These are phyloP conservation scores for Penicillium bialowiezense DNA, from an alignment of 495 filamentous ascomycete species.

Conservation along the genomic window DNA sequence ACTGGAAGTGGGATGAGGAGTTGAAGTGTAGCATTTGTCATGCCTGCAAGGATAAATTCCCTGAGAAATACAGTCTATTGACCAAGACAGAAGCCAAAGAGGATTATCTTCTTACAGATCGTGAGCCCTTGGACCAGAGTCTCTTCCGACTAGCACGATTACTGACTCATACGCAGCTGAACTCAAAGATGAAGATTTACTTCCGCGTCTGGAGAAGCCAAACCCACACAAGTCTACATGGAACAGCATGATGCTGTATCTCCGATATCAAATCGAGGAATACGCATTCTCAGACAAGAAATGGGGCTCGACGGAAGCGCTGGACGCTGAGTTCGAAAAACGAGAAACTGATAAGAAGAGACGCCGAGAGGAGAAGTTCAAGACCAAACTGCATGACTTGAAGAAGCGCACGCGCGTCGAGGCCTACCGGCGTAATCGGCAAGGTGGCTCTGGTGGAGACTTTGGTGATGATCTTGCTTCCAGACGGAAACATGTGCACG, in stretches of 20 bases:
- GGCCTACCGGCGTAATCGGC: constrained; percentile 69
- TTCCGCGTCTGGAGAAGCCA: constrained; percentile 83
- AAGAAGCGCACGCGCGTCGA: constrained; percentile 94
- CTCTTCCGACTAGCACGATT: background rate
- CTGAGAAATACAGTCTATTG: constrained; percentile 88
- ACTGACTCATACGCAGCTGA: constrained; percentile 56
- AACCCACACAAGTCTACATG: constrained; percentile 95
- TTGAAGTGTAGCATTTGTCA: constrained; percentile 70
- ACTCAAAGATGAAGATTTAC: constrained; percentile 75
- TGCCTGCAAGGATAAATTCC: constrained; percentile 78
- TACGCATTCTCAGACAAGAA: constrained; percentile 79
- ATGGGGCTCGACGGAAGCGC: constrained; percentile 80
- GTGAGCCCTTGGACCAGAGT: constrained; percentile 43
- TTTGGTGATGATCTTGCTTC: constrained; percentile 75
- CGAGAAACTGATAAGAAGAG: constrained; percentile 79
- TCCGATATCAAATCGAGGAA: constrained; percentile 90
- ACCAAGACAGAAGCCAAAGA: constrained; percentile 96
- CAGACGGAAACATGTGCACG: constrained; percentile 77
- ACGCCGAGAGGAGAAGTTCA: constrained; percentile 89
- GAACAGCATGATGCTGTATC: constrained; percentile 97
- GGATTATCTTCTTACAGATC: constrained; percentile 93
- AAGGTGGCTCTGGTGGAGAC: constrained; percentile 51
- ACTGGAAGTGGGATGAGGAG: constrained; percentile 88
- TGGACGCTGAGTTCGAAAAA: constrained; percentile 87
- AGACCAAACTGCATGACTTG: constrained; percentile 77